Evolutionary conservation across 768 basidiomycete genomes (phyloP).

Genomic region (Boletus subparvulus): DNA sequence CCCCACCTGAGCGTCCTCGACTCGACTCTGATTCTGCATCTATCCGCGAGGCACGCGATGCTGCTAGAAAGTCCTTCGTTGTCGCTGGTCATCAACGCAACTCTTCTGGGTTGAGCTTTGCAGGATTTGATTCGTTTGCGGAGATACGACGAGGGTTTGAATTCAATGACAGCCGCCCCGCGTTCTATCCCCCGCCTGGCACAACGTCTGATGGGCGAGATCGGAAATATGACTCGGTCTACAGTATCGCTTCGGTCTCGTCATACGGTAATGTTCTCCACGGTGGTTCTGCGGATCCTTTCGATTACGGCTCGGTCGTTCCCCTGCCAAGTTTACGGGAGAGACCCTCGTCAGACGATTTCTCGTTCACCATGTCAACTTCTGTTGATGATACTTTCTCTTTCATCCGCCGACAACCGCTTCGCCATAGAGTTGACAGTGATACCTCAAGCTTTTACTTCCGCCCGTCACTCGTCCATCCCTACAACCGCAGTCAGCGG

Average conservation of each 20-base stretch:
- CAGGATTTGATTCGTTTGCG: conserved; percentile 71
- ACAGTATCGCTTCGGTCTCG: conserved; percentile 78
- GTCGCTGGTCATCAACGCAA: conserved; percentile 33
- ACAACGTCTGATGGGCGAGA: conserved; percentile 41
- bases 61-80: conserved; percentile 13
- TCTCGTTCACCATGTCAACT: conserved; percentile 53
- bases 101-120: conserved; percentile 61
- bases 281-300: conserved; percentile 64
- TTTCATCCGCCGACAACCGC: conserved; percentile 44
- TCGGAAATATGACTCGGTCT: conserved; percentile 53
- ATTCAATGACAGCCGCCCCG: conserved; percentile 58
- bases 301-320: conserved; percentile 53
- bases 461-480: conserved; percentile 32
- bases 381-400: conserved; percentile 70
- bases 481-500: conserved; percentile 50
- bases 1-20: conserved; percentile 34
- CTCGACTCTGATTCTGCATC: conserved; percentile 46
- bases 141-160: conserved; percentile 81
- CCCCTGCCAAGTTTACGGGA: conserved; percentile 48
- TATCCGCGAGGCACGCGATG: conserved; percentile 31
- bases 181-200: conserved; percentile 60
- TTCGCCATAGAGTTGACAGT: conserved; percentile 62
- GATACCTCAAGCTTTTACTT: conserved; percentile 81
- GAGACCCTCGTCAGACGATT: conserved; percentile 58
- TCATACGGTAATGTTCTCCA: conserved; percentile 72